A percentile compares a stretch with the other conserved stretches of the same genome.
Evolutionary conservation across 148 eudicot genomes (phyloP).

Genomic region (Vaccinium myrtillus): DNA sequence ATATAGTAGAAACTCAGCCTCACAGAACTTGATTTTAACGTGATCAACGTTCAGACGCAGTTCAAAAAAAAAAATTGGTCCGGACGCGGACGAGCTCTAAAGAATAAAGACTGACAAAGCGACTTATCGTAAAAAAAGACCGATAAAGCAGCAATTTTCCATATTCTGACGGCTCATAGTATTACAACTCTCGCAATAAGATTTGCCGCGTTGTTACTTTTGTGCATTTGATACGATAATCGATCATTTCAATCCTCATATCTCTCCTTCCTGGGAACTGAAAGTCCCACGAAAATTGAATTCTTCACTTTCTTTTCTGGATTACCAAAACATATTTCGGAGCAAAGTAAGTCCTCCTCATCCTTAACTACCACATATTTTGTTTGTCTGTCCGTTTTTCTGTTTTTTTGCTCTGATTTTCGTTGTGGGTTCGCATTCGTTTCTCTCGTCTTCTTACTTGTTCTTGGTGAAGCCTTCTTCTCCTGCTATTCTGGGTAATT

Average conservation of each 20-base stretch:
- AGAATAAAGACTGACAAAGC: too few species aligned
- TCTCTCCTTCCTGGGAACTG: not conserved
- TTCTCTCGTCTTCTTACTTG: not conserved
- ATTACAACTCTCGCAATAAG: not conserved
- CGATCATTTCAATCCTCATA: not conserved
- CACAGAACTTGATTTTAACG: too few species aligned
- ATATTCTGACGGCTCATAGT: not conserved
- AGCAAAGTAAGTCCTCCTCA: not conserved
- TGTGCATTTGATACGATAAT: not conserved
- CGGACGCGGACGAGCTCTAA: too few species aligned
- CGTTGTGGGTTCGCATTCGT: not conserved
- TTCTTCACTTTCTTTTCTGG: not conserved
- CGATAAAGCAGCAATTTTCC: not conserved
- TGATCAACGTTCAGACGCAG: too few species aligned
- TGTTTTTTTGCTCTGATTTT: not conserved
- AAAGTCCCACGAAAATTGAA: not conserved
- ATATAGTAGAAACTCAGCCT: too few species aligned
- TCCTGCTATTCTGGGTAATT: not conserved
- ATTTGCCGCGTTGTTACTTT: not conserved
- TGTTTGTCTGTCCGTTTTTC: not conserved
- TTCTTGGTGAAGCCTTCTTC: not conserved
- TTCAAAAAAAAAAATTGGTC: too few species aligned
- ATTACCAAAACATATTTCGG: not conserved
- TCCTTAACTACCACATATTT: not conserved
- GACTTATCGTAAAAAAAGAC: too few species aligned